Conservation (phyloP, 805 yeast species). For the Spathaspora hagerdaliae region DNA sequence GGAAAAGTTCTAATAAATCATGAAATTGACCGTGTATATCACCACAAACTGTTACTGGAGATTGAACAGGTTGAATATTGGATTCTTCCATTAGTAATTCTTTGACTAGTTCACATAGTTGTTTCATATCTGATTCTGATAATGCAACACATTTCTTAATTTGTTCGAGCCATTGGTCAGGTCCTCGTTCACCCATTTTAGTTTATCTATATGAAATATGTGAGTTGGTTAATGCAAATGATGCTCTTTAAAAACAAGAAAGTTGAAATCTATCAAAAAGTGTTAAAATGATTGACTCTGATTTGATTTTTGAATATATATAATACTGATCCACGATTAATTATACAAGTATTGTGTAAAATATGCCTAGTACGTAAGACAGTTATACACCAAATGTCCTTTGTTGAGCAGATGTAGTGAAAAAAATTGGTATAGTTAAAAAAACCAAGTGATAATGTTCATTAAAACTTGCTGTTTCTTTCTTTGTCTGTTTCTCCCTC, state of each 20-base stretch:
- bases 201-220: neutral
- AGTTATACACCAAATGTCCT: no score
- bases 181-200: constrained; percentile 69
- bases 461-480: no score
- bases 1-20: constrained; percentile 83
- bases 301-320: neutral
- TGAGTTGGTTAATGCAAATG: neutral
- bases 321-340: no score
- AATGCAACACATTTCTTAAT: constrained; percentile 85
- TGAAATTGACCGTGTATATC: constrained; percentile 99
- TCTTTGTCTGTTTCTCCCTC: no score
- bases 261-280: neutral
- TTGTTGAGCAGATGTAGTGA: no score
- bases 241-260: neutral
- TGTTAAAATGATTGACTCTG: neutral
- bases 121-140: constrained; percentile 93
- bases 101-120: constrained; percentile 90
- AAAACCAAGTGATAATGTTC: no score
- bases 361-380: no score
- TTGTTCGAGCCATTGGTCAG: constrained; percentile 95
- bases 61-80: constrained; percentile 87
- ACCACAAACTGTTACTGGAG: constrained; percentile 94
- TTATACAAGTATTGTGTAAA: no score
- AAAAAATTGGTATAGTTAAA: no score
- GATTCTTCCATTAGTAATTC: constrained; percentile 94